These are phyloP conservation scores for Drechmeria coniospora DNA, from an alignment of 2,329 filamentous ascomycete species.

Conservation along the genomic window DNA sequence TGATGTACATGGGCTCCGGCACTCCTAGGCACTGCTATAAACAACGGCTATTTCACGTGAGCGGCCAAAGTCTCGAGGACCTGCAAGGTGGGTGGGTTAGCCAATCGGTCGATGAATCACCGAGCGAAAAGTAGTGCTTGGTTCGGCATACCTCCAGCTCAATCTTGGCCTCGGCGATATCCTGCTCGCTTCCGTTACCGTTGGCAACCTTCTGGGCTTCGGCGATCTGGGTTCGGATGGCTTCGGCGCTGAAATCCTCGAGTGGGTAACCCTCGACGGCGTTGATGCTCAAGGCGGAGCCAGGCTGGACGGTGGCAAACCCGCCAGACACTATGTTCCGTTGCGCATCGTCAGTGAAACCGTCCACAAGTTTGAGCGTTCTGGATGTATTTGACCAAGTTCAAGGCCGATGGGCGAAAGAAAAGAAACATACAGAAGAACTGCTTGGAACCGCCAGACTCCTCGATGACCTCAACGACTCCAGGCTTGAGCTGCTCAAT, in stretches of 20 bases:
- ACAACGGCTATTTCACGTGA: conserved; percentile 57
- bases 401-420: neutral
- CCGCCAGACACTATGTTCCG: conserved; percentile 66
- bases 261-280: conserved; percentile 88
- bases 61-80: conserved; percentile 74
- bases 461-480: conserved; percentile 88
- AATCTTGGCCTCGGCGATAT: conserved; percentile 97
- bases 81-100: conserved; percentile 23
- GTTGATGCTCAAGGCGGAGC: conserved; percentile 93
- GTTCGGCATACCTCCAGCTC: conserved; percentile 66
- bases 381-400: neutral
- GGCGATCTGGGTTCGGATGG: conserved; percentile 74
- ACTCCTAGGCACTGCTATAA: conserved; percentile 19
- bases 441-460: conserved; percentile 78
- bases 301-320: conserved; percentile 92
- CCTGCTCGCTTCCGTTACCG: conserved; percentile 86
- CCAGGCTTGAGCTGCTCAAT: conserved; percentile 99
- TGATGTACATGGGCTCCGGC: conserved; percentile 27
- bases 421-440: conserved; percentile 72
- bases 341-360: no score
- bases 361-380: no score
- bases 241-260: conserved; percentile 90
- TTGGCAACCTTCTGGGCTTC: conserved; percentile 92
- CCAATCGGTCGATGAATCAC: no score
- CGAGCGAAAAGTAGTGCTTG: neutral